These are phyloP conservation scores for Aegilops tauschii DNA, from an alignment of 176 grass and related monocot species.

Conservation along the genomic window DNA sequence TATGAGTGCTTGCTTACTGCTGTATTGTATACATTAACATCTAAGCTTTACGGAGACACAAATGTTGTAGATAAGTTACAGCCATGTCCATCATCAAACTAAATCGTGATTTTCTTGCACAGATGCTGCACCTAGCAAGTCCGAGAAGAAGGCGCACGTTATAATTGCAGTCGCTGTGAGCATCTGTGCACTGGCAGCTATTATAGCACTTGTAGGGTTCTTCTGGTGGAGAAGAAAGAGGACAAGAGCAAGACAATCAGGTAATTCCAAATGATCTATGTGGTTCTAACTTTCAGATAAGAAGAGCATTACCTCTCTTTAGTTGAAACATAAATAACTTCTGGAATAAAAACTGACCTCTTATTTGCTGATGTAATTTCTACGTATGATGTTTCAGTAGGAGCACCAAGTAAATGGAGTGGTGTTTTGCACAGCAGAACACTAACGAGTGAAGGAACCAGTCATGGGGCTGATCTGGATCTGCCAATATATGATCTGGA, in stretches of 20 bases:
- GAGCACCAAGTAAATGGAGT: slow-evolving; percentile 22
- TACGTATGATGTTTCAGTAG: slow-evolving; percentile 10
- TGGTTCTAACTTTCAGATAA: background rate
- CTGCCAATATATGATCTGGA: slow-evolving; percentile 52
- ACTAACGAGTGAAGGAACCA: slow-evolving; percentile 34
- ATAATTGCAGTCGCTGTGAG: slow-evolving; percentile 30
- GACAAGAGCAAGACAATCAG: slow-evolving; percentile 35
- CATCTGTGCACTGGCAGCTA: slow-evolving; percentile 18
- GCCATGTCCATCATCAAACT: background rate
- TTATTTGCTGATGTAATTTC: background rate
- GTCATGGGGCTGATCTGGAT: slow-evolving; percentile 41
- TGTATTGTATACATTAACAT: background rate
- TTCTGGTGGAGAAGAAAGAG: slow-evolving; percentile 46
- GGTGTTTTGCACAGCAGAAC: slow-evolving; percentile 16
- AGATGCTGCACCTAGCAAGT: slow-evolving; percentile 32
- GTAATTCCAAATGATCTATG: slow-evolving; percentile 15
- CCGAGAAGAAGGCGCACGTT: slow-evolving; percentile 33
- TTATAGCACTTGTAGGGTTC: slow-evolving; percentile 29
- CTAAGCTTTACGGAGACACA: background rate
- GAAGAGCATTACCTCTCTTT: background rate
- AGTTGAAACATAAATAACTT: background rate
- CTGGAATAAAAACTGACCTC: background rate
- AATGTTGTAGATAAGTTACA: background rate
- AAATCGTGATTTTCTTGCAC: slow-evolving; percentile 14
- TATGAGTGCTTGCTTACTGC: too few species aligned